Evolutionary conservation across 2,329 filamentous ascomycete genomes (phyloP).

Genomic region (Arthroderma uncinatum): DNA sequence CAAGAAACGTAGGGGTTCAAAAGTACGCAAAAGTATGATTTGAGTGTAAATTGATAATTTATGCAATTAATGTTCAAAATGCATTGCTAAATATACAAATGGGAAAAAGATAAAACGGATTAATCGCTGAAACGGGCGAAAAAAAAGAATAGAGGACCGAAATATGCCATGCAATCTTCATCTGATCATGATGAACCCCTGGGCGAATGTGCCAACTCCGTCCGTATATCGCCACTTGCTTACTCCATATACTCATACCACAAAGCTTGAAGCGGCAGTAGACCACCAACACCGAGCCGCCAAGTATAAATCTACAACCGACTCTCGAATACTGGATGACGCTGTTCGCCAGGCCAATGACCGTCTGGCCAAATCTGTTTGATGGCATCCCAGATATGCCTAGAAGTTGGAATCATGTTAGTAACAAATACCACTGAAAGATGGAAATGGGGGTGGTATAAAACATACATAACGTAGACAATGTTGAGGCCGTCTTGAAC

Average conservation of each 20-base stretch:
- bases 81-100: conserved; percentile 5
- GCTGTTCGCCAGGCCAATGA: conserved; percentile 66
- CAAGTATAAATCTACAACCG: conserved; percentile 47
- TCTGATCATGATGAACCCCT: conserved; percentile 4
- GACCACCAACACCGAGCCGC: not conserved
- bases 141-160: not conserved
- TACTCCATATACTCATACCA: not conserved
- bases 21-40: not conserved
- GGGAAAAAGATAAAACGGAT: not conserved
- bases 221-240: not conserved
- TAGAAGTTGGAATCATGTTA: conserved; percentile 26
- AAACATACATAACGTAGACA: conserved; percentile 68
- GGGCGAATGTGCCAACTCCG: not conserved
- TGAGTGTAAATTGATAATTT: not conserved
- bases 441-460: not conserved
- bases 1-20: not conserved
- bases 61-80: not conserved
- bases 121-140: not conserved
- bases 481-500: conserved; percentile 81
- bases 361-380: conserved; percentile 83
- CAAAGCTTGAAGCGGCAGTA: not conserved
- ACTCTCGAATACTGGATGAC: conserved; percentile 62
- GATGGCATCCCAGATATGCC: conserved; percentile 91
- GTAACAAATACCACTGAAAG: conserved; percentile 11
- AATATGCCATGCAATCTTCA: not conserved